Evolutionary conservation across 1,284 basidiomycete genomes (phyloP), one percentile per base, ranked within the genome.

Genomic region (Caloboletus inedulis): DNA sequence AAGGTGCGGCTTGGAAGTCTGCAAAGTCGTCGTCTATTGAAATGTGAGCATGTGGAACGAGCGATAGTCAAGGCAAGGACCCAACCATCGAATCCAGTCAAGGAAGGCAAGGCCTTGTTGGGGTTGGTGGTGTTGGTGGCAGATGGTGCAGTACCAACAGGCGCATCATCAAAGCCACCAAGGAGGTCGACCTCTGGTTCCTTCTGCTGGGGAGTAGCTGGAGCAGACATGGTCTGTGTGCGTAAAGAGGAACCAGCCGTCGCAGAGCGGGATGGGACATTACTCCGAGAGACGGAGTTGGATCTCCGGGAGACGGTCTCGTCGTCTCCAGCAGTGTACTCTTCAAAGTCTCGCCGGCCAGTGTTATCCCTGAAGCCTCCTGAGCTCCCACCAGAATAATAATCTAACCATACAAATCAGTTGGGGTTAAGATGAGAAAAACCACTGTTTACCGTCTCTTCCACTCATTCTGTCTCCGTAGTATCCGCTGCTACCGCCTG

Each of bases 321-420:
- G 66, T 94, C 92, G 51, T 97, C 97, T 1, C 97, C 96, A 4
- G 96, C 97, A 62, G 98, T 91, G 69, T 99, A 99, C 70, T 98
- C 96, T 62, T 98, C 95, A 63, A 84, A 96, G 41, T 77, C 77
- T 51, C 77, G 76, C 39, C 82, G 74, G 18, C 77, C 66, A 4
- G 66, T 64, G 21, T 72, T 78, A 56, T 89, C 89, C 49, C 80
- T 74, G 73, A 88, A 89, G 21, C 73, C 70, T 47, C 74, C 70
- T 33, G 79, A 78, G 42, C 77, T 76, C 3, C 77, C 79, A 29
- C 78, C 74, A 21, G 74, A 71, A 51, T 75, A 75, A 47, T 68
- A 71, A 46, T 55, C 72, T 69, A 56, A 40, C 59, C 45, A 55
- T 36, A 59, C 58, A 47, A 66, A 66, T 74, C 36, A 53, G 53